Conservation (phyloP, 805 yeast genomes). For the Pichia nanzhaoensis region DNA sequence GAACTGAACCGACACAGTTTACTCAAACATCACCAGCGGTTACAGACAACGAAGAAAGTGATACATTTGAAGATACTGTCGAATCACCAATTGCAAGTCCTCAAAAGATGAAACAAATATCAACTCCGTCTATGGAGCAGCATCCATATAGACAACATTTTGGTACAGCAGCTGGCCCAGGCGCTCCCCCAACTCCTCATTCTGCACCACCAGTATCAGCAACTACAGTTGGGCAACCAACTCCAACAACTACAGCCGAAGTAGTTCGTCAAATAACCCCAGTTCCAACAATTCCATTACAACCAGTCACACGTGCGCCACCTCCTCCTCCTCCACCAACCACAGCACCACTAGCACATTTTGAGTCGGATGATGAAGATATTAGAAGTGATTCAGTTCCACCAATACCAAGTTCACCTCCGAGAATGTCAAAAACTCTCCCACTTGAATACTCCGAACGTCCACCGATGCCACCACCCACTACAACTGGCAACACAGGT, state of each 20-base stretch:
- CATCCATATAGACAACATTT: conserved; percentile 7
- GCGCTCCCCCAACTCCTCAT: conserved; percentile 11
- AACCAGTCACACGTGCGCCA: no score
- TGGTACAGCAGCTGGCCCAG: conserved; percentile 2
- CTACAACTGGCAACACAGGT: no score
- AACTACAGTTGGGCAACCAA: not conserved
- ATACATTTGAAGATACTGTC: conserved; percentile 6
- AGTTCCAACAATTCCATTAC: conserved; percentile 5
- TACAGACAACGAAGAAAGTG: conserved; percentile 1
- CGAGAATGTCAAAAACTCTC: conserved; percentile 15
- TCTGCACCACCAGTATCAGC: not conserved
- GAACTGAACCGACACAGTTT: no score
- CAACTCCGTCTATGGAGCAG: conserved; percentile 1
- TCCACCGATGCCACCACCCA: conserved; percentile 12
- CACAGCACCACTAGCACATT: no score
- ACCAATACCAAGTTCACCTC: conserved; percentile 10
- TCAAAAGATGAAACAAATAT: not conserved
- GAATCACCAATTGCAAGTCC: conserved; percentile 1
- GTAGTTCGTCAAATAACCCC: no score
- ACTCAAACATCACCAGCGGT: not conserved
- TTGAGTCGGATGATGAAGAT: not conserved
- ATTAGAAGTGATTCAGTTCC: not conserved
- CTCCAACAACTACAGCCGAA: not conserved
- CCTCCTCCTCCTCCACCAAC: no score
- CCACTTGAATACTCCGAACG: conserved; percentile 4